A percentile compares a stretch with the other conserved stretches of the same genome.
Evolutionary conservation across 371 early-diverging fungal genomes (phyloP).

Genomic region (Mortierella sp.): DNA sequence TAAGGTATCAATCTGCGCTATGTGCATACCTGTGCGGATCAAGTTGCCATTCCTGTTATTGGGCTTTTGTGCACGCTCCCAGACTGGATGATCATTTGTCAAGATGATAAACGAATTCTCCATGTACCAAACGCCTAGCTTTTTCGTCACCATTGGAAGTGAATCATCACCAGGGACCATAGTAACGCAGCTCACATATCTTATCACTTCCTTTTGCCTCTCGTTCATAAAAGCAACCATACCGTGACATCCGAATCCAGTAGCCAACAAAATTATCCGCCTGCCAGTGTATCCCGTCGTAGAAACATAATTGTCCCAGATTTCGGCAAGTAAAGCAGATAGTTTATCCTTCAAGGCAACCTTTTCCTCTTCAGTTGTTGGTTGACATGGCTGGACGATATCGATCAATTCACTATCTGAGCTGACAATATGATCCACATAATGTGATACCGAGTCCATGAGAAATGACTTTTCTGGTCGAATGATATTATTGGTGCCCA

Average conservation of each 20-base stretch:
- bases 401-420: conserved; percentile 46
- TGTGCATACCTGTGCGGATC: conserved; percentile 51
- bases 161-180: conserved; percentile 43
- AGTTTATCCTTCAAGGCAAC: conserved; percentile 36
- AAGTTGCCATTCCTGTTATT: conserved; percentile 46
- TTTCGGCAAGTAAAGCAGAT: conserved; percentile 28
- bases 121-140: conserved; percentile 42
- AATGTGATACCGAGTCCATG: conserved; percentile 29
- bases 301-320: conserved; percentile 49
- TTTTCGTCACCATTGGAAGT: conserved; percentile 46
- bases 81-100: conserved; percentile 40
- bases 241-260: conserved; percentile 51
- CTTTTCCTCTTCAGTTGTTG: conserved; percentile 44
- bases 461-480: conserved; percentile 44
- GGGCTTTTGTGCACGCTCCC: conserved; percentile 38
- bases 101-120: conserved; percentile 52
- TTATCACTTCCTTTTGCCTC: conserved; percentile 42
- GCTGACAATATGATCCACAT: conserved; percentile 38
- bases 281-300: conserved; percentile 41
- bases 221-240: conserved; percentile 52
- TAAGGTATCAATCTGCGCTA: too few species aligned
- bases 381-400: conserved; percentile 42
- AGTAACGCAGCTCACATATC: conserved; percentile 33
- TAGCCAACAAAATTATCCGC: conserved; percentile 37
- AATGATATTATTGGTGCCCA: conserved; percentile 24